Evolutionary conservation across 257 asterid species (phyloP).

Genomic region (Datura wrightii): DNA sequence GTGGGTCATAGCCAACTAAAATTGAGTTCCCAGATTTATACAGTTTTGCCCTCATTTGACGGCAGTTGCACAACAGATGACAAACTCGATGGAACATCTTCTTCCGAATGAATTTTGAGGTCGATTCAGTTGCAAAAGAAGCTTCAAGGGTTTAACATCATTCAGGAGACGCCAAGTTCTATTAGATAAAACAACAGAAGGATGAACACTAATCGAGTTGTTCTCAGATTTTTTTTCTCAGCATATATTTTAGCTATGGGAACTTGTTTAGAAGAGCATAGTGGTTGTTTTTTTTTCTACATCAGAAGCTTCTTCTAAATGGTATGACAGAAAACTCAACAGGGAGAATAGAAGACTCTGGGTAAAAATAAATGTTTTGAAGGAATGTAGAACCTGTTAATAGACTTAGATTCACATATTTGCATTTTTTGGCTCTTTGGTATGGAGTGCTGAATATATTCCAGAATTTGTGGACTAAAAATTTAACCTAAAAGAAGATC

Average conservation of each 20-base stretch:
- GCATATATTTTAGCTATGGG: neutral
- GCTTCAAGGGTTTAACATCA: neutral
- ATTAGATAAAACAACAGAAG: neutral
- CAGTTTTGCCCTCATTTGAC: neutral
- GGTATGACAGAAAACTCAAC: neutral
- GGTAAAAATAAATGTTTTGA: neutral
- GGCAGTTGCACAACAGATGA: neutral
- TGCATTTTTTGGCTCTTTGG: neutral
- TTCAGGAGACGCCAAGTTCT: neutral
- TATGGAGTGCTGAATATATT: neutral
- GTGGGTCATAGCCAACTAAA: neutral
- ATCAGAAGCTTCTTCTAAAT: neutral
- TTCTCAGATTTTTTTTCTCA: neutral
- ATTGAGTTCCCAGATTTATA: conserved; percentile 8
- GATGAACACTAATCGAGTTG: neutral
- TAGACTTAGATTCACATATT: no score
- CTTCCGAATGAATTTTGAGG: neutral
- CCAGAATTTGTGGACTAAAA: neutral
- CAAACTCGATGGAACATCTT: neutral
- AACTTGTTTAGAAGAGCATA: neutral
- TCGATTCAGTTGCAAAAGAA: neutral
- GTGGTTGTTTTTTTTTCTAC: neutral
- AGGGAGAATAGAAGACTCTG: neutral
- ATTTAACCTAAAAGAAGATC: neutral
- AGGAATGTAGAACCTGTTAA: neutral